Percentiles rank a stretch among this genome's conserved stretches.
These are phyloP conservation scores for Hamamelis virginiana DNA, from an alignment of 164 flowering plant species.

Conservation along the genomic window DNA sequence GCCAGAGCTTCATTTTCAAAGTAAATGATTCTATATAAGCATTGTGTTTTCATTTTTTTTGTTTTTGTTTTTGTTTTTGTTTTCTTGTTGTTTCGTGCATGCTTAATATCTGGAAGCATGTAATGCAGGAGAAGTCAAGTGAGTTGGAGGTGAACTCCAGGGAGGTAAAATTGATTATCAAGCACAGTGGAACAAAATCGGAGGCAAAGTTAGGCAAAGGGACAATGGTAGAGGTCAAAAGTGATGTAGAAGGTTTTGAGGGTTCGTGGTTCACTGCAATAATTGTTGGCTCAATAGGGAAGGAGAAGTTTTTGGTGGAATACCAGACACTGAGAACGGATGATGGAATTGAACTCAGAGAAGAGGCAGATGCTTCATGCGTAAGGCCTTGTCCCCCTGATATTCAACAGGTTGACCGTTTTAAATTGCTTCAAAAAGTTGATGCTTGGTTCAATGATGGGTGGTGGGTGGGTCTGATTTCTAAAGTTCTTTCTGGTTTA, in stretches of 20 bases:
- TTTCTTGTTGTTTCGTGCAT: no score
- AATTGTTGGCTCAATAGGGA: conserved; percentile 14
- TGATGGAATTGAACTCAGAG: conserved; percentile 25
- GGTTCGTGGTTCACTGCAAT: conserved; percentile 39
- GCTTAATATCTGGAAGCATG: conserved; percentile 3
- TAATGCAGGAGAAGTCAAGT: conserved; percentile 13
- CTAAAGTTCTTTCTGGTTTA: conserved; percentile 16
- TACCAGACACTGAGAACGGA: conserved; percentile 27
- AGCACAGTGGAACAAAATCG: neutral
- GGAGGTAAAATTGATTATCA: conserved; percentile 19
- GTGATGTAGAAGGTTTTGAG: conserved; percentile 30
- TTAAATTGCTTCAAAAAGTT: conserved; percentile 20
- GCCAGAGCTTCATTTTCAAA: no score
- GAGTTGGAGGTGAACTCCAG: conserved; percentile 7
- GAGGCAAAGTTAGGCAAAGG: conserved; percentile 21
- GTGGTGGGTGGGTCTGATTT: conserved; percentile 47
- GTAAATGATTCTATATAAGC: no score
- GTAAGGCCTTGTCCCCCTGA: conserved; percentile 37
- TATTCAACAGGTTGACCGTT: conserved; percentile 9
- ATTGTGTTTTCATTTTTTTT: neutral
- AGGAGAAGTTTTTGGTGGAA: conserved; percentile 32
- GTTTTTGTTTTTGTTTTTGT: neutral
- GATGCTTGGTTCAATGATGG: conserved; percentile 50
- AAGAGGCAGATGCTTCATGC: conserved; percentile 18
- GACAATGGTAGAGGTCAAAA: conserved; percentile 32